Evolutionary conservation across 768 basidiomycete genomes (phyloP).

Genomic region (Russula virescens): DNA sequence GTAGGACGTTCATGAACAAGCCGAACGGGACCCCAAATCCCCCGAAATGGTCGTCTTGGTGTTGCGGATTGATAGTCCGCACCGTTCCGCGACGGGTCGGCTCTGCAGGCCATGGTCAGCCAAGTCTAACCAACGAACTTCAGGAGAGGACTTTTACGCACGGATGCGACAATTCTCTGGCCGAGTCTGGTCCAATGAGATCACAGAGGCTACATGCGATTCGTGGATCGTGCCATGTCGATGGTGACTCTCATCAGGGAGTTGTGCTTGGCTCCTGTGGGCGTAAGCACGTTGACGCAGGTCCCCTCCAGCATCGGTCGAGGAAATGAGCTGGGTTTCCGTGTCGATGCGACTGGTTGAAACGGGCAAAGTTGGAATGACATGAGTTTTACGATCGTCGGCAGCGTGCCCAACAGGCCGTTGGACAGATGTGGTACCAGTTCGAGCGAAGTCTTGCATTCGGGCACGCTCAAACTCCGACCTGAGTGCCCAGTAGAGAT

Average conservation of each 20-base stretch:
- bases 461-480: constrained; percentile 24
- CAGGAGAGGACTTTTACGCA: not conserved
- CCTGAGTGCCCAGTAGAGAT: constrained; percentile 13
- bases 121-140: not conserved
- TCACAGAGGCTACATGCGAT: not conserved
- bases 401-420: not conserved
- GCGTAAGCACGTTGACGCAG: not conserved
- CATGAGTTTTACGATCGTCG: not conserved
- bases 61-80: constrained; percentile 5
- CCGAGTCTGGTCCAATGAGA: not conserved
- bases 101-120: not conserved
- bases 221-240: not conserved
- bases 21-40: constrained; percentile 21
- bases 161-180: not conserved
- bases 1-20: constrained; percentile 39
- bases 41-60: constrained; percentile 13
- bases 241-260: not conserved
- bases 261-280: not conserved
- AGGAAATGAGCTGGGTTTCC: not conserved
- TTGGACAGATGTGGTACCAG: not conserved
- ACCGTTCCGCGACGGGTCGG: not conserved
- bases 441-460: not conserved
- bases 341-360: constrained; percentile 1
- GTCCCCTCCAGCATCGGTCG: not conserved
- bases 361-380: not conserved